Conservation (phyloP, 352 stramenopile genomes). For the Globisporangium uncinulatum region DNA sequence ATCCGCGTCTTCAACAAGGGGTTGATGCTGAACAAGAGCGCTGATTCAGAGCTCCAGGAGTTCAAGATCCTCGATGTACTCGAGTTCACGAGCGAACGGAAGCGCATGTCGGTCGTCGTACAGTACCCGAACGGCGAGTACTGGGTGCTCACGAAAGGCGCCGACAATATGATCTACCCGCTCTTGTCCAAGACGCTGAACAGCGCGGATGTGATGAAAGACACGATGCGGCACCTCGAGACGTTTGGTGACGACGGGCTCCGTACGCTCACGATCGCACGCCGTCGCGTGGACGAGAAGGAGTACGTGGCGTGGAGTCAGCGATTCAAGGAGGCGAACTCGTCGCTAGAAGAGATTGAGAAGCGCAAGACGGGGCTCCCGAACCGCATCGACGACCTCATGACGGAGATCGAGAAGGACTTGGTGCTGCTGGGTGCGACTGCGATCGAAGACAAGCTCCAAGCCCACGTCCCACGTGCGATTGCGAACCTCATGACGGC, state of each 20-base stretch:
- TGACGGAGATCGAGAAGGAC: slow-evolving; percentile 79
- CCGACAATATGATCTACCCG: slow-evolving; percentile 92
- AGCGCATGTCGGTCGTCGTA: slow-evolving; percentile 5
- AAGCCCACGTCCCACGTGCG: slow-evolving; percentile 82
- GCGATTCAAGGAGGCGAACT: slow-evolving; percentile 59
- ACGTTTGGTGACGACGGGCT: slow-evolving; percentile 78
- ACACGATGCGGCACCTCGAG: slow-evolving; percentile 64
- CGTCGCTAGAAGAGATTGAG: slow-evolving; percentile 73
- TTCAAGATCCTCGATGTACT: slow-evolving; percentile 27
- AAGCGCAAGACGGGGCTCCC: slow-evolving; percentile 66
- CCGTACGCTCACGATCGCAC: slow-evolving; percentile 79
- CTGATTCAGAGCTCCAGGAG: slow-evolving; percentile 30
- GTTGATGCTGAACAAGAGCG: too few species aligned
- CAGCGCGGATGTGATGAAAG: slow-evolving; percentile 42
- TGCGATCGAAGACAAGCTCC: slow-evolving; percentile 93
- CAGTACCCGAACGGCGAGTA: slow-evolving; percentile 70
- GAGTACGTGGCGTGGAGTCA: slow-evolving; percentile 64
- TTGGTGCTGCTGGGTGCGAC: slow-evolving; percentile 83
- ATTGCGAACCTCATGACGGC: slow-evolving; percentile 85
- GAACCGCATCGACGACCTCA: slow-evolving; percentile 68
- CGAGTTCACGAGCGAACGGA: too few species aligned
- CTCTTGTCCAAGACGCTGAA: slow-evolving; percentile 46
- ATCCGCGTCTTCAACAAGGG: slow-evolving; percentile 14
- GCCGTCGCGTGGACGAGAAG: slow-evolving; percentile 39
- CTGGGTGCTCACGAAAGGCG: slow-evolving; percentile 84